Evolutionary conservation across 2,329 filamentous ascomycete species (phyloP).

Genomic region (Alternaria arborescens): DNA sequence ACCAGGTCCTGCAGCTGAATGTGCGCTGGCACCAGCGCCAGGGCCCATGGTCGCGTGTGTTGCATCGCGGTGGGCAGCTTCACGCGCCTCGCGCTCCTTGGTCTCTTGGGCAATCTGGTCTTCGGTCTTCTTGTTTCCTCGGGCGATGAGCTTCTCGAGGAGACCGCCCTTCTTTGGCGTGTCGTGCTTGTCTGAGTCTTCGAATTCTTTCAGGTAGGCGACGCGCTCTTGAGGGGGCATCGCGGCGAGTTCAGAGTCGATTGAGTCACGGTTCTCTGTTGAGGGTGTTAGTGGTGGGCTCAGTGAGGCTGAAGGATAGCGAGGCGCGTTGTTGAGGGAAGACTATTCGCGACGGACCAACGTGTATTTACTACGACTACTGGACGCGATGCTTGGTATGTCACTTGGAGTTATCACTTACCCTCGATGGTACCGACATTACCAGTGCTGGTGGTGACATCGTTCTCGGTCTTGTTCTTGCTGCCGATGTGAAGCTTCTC

Average conservation of each 20-base stretch:
- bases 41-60: conserved; percentile 24
- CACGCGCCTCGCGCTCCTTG: conserved; percentile 30
- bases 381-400: not conserved
- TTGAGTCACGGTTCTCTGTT: conserved; percentile 41
- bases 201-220: conserved; percentile 47
- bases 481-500: conserved; percentile 47
- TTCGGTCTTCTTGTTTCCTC: conserved; percentile 48
- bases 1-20: conserved; percentile 27
- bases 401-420: conserved; percentile 11
- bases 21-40: conserved; percentile 25
- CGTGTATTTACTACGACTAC: not conserved
- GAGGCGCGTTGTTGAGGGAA: not conserved
- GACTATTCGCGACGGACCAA: not conserved
- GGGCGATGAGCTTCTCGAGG: conserved; percentile 45
- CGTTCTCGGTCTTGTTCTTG: conserved; percentile 42
- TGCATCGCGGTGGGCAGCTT: conserved; percentile 20
- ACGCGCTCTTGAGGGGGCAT: conserved; percentile 47
- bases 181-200: conserved; percentile 45
- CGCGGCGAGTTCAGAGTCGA: conserved; percentile 45
- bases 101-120: conserved; percentile 42
- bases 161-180: conserved; percentile 44
- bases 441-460: conserved; percentile 16
- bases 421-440: conserved; percentile 33
- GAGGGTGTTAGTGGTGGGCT: not conserved
- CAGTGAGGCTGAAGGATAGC: not conserved